Percentiles rank a stretch among this genome's conserved stretches.
These are phyloP conservation scores for Immersiella caudata DNA, from an alignment of 495 filamentous ascomycete genomes.

Conservation along the genomic window DNA sequence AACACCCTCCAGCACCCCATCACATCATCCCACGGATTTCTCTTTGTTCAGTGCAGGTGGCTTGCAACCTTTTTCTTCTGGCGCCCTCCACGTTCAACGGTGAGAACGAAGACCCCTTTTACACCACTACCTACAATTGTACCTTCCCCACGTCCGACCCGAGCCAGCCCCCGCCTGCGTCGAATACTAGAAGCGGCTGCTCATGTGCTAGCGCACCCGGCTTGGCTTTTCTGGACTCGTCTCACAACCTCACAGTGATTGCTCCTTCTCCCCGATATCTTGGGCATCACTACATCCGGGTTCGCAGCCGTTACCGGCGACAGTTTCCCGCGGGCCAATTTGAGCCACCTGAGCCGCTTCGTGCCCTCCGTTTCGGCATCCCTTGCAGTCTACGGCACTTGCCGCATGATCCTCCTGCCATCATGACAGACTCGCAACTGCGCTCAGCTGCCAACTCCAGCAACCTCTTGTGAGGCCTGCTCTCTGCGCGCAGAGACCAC, in stretches of 20 bases:
- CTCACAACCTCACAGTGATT: not conserved
- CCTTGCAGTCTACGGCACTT: not conserved
- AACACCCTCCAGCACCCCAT: not conserved
- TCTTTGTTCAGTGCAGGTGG: not conserved
- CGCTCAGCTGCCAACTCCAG: constrained; percentile 3
- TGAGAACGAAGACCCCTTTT: not conserved
- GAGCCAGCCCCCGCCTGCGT: not conserved
- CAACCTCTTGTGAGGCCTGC: constrained; percentile 11
- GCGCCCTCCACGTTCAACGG: not conserved
- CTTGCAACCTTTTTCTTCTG: not conserved
- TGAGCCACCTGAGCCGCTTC: not conserved
- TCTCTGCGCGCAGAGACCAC: not conserved
- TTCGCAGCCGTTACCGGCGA: not conserved
- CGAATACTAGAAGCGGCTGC: not conserved
- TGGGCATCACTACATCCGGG: not conserved
- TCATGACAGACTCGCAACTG: constrained; percentile 10
- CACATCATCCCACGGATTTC: not conserved
- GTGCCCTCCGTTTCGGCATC: not conserved
- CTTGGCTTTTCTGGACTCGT: not conserved
- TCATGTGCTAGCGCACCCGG: not conserved
- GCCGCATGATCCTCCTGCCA: constrained; percentile 10
- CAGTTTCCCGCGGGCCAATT: not conserved
- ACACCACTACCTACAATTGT: not conserved
- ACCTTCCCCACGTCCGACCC: not conserved
- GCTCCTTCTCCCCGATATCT: not conserved